Base-by-base conservation (phyloP, 345 rosid genomes). In the Litchi chinensis region DNA sequence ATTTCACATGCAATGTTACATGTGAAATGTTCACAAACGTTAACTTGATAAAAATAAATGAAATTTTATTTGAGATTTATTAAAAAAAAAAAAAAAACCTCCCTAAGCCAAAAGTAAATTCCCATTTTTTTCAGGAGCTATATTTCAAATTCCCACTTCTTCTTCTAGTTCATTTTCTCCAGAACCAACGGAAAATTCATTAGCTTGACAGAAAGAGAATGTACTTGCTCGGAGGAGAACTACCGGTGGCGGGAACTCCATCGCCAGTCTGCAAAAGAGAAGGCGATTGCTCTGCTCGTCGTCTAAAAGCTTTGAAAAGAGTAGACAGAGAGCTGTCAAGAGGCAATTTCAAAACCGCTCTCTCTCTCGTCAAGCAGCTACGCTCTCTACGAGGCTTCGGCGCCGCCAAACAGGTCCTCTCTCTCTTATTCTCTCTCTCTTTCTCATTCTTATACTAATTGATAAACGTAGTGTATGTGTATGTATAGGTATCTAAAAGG, bases 321-420 rank as follows among this genome's bases (percentile, higher is more conserved):
- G 79, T 87, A 22, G 85, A 79, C 70, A 86, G 79, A 70, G 90
- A 88, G 83, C 89, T 89, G 40, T 75, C 82, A 0, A 88, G 79
- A 73, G 81, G 91, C 43, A 83, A 87, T 77, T 82, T 80, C 76
- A 78, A 71, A 65, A 57, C 63, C 11, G 92, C 93, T 22, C 74
- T 89, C 41, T 78, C 87, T 60, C 82, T 83, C 10, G 88, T 85
- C 71, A 86, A 88, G 81, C 90, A 87, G 81, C 74, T 86, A 52
- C 89, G 86, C 8, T 82, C 80, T 71, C 85, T 90, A 50, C 80
- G 87, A 46, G 82, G 86, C 79, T 89, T 90, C 66, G 92, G 89
- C 76, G 73, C 90, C 40, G 85, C 83, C 54, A 84, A 85, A 75
- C 85, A 80, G 89, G 92, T 88, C 46, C 52, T 46, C 52, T 7